A percentile compares a stretch with the other conserved stretches of the same genome.
These are phyloP conservation scores for Sporothrix inflata DNA, from an alignment of 2,329 filamentous ascomycete genomes.

Conservation along the genomic window DNA sequence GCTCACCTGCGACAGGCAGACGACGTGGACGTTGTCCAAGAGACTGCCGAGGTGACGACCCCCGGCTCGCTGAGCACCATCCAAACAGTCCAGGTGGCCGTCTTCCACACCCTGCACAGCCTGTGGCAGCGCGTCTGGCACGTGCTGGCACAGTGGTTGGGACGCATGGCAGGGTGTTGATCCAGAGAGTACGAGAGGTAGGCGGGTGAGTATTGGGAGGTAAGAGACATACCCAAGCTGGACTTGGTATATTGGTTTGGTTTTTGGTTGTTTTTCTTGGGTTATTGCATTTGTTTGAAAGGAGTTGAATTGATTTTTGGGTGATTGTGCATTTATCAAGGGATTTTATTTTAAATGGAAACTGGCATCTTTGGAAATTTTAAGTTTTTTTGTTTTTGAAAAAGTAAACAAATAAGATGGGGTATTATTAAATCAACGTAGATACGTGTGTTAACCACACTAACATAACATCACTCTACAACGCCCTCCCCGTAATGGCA, in stretches of 20 bases:
- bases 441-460: not conserved
- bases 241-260: not conserved
- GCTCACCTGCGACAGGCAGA: not conserved
- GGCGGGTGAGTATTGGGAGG: not conserved
- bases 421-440: not conserved
- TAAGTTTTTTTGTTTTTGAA: no score
- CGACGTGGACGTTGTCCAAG: not conserved
- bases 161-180: not conserved
- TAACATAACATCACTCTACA: not conserved
- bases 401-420: no score
- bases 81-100: not conserved
- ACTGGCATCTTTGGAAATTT: no score
- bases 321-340: no score
- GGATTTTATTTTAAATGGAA: no score
- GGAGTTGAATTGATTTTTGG: not conserved
- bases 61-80: not conserved
- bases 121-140: not conserved
- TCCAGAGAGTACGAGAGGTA: no score
- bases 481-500: slow-evolving; percentile 14
- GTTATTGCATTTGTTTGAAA: not conserved
- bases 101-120: not conserved
- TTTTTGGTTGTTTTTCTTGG: no score
- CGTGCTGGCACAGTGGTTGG: not conserved
- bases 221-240: not conserved
- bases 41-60: not conserved